Evolutionary conservation across 106 monocot species (phyloP), one percentile per base, ranked within the genome.

Genomic region (Alisma plantagoaquatica): DNA sequence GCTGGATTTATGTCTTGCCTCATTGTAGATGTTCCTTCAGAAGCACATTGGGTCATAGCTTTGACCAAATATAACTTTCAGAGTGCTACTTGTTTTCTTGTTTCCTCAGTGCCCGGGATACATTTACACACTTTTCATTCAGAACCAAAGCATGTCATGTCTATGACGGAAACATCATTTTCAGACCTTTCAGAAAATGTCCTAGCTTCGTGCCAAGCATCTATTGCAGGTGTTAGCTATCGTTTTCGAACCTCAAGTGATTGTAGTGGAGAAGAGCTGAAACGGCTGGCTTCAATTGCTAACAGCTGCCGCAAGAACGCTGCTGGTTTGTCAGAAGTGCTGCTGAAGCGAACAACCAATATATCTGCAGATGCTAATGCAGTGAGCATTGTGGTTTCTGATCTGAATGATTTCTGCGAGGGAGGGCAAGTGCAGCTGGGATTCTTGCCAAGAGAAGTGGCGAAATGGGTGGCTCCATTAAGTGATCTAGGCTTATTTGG

Each of bases 341-440:
- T 78, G 12, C 65, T 91, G 67, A 70, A 75, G 59, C 74, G 91
- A 67, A 75, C 35, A 49, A 63, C 46, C 6, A 78, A 73, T 67
- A 85, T 81, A 66, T 65, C 77, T 58, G 91, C 77, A 51, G 91
- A 91, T 78, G 69, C 54, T 63, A 91, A 91, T 81, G 91, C 91
- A 53, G 64, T 91, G 44, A 70, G 85, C 38, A 61, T 91, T 53
- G 35, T 78, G 57, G 81, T 91, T 51, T 29, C 63, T 20, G 77
- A 75, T 27, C 44, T 61, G 15, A 68, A 78, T 78, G 63, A 57
- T 22, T 35, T 57, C 45, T 56, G 68, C 41, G 61, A 61, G 16
- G 77, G 63, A 75, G 85, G 85, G 35, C 6, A 46, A 17, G 43
- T 85, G 10, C 77, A 78, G 46, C 91, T 91, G 57, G 91, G 91